Evolutionary conservation across 1,139 yeast species (phyloP).

Genomic region (Magnusiomyces ingens): DNA sequence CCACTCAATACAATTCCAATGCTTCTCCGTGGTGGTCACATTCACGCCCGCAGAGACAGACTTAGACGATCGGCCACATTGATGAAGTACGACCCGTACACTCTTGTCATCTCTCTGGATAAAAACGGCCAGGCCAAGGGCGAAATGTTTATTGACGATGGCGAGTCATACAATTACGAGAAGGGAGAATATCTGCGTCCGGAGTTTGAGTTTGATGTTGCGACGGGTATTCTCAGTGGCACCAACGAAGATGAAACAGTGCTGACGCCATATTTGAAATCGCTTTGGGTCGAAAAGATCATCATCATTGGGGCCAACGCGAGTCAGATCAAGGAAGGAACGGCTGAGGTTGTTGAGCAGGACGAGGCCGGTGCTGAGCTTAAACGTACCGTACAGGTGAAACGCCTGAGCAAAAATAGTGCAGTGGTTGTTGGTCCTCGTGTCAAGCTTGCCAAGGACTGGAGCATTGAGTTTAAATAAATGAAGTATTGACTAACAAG

Average conservation of each 20-base stretch:
- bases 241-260: background rate
- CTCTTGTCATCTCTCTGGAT: constrained; percentile 59
- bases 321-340: background rate
- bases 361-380: background rate
- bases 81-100: constrained; percentile 79
- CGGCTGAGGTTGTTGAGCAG: background rate
- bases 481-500: background rate
- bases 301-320: constrained; percentile 41
- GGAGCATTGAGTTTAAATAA: constrained; percentile 4
- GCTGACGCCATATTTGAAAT: constrained; percentile 10
- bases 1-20: constrained; percentile 64
- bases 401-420: background rate
- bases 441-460: constrained; percentile 5
- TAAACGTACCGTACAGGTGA: background rate
- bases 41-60: constrained; percentile 61
- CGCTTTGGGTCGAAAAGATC: constrained; percentile 43
- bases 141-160: constrained; percentile 71
- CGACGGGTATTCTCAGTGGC: constrained; percentile 15
- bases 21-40: constrained; percentile 68
- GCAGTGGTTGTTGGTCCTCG: constrained; percentile 1
- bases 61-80: constrained; percentile 72
- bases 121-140: constrained; percentile 47
- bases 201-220: constrained; percentile 15
- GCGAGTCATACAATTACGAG: constrained; percentile 58
- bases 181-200: constrained; percentile 43